Base-by-base conservation (phyloP, 2,329 filamentous ascomycete genomes). In the Aspergillus brasiliensis region DNA sequence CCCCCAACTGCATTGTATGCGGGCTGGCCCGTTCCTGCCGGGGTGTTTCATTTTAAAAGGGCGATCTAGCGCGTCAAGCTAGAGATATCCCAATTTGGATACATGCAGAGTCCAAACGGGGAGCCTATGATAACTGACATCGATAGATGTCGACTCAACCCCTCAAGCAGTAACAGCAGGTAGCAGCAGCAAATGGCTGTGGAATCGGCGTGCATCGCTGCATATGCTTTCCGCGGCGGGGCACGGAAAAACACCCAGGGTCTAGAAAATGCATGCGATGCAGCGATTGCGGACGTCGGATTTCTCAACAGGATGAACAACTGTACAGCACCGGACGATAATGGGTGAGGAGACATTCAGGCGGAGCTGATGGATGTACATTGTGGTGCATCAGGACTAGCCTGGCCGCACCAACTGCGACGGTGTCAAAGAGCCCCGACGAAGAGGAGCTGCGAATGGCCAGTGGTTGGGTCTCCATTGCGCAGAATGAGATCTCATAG, bases 401-500 rank as follows among this genome's bases (percentile, higher is more conserved):
- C 19, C 19, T 44, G 38, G 10, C 38, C 38, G 38, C n/a, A 42
- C 17, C 10, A 19, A 42, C 38, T 49, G 40, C 40, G 57, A 54
- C 28, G 25, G 56, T 47, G 47, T 55, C 53, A 58, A 49, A 57
- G 28, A 51, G 25, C 31, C 38, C 28, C 59, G 49, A 62, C 31
- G 40, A 61, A 52, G 55, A 55, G 46, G 46, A 56, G 25, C 52
- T 28, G n/a, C 10, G 10, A 44, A 58, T 23, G 44, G 60, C 46
- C 25, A 58, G 57, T 62, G 17, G 46, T n/a, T 47, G 37, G 25
- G 46, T 56, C 49, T 55, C 57, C 15, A 53, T 34, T 38, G 37
- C 17, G 51, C 27, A 51, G 51, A 52, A 51, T 56, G 51, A 25
- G 15, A 57, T 65, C 54, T 57, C 54, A 67, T 69, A 63, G 64